Base-by-base conservation (phyloP, 306 rosid genomes). In the Hippophae tibetana region DNA sequence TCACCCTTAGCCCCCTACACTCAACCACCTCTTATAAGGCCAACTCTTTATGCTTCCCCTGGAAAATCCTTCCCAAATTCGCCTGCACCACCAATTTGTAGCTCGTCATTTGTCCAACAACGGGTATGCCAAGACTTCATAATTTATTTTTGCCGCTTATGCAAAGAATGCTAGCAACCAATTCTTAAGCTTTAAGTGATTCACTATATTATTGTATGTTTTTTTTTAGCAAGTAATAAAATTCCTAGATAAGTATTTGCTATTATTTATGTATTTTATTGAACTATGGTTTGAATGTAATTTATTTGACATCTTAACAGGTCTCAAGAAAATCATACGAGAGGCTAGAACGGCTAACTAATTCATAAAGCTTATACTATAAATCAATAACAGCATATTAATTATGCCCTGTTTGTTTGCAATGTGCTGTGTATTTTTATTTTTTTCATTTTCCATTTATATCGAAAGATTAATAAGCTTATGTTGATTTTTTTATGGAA, bases 1-100 rank as follows among this genome's bases (percentile, higher is more conserved):
- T 78, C 83, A n/a, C 81, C 87, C 42, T 57, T 62, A 47, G 54
- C 80, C 51, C 66, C 84, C 6, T 25, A 68, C 41, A 68, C 48
- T 61, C 69, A 43, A 11, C 72, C 68, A 9, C 62, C 82, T 58
- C 8, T 60, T 9, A 63, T 43, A 46, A 70, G 64, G 54, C 71
- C 77, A 58, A 5, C 41, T 46, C 54, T 66, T 7, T 54, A 57
- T 51, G 60, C 79, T 56, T 77, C 78, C 45, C 66, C 66, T 5
- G 25, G 46, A 46, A 77, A 65, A 8, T 65, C 46, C 48, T 14
- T 43, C 25, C 69, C 18, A 3, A 63, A 31, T 61, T 77, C 74
- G 26, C 63, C 72, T 42, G 44, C 66, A 43, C 51, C 31, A 54
- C 44, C 26, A 43, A 52, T 54, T 18, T 42, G 63, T 9, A 31